Conservation (phyloP, 2,329 filamentous ascomycete genomes). For the Hymenoscyphus albidus region DNA sequence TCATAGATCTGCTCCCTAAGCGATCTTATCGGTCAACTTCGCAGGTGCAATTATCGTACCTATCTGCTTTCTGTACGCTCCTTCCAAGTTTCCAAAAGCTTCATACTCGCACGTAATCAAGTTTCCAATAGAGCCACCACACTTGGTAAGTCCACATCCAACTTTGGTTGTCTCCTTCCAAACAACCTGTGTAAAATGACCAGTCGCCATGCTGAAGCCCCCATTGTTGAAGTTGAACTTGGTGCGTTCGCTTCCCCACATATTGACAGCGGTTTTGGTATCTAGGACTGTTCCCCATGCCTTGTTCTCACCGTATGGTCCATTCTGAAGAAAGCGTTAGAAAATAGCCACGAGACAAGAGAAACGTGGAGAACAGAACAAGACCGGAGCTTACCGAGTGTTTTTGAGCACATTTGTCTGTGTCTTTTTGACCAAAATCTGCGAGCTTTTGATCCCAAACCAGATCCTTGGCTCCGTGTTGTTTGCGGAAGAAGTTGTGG, state of each 20-base stretch:
- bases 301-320: background rate
- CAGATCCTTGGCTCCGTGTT: background rate
- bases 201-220: constrained; percentile 1
- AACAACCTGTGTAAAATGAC: constrained; percentile 9
- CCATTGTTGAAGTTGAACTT: constrained; percentile 2
- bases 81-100: background rate
- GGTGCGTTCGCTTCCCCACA: constrained; percentile 5
- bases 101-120: background rate
- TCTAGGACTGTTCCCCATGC: background rate
- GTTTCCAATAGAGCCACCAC: background rate
- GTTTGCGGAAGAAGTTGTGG: constrained; percentile 8
- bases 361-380: background rate
- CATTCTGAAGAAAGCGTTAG: background rate
- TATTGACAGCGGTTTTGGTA: background rate
- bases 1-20: background rate
- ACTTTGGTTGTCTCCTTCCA: constrained; percentile 3
- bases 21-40: background rate
- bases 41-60: background rate
- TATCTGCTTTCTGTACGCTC: background rate
- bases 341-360: background rate
- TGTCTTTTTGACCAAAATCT: background rate
- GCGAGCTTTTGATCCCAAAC: background rate
- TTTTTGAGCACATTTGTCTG: background rate
- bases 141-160: background rate
- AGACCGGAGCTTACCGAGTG: background rate